Percentiles rank a stretch among this genome's conserved stretches.
Conservation (phyloP, 805 yeast genomes). For the Cyberlindnera samutprakarnensis region DNA sequence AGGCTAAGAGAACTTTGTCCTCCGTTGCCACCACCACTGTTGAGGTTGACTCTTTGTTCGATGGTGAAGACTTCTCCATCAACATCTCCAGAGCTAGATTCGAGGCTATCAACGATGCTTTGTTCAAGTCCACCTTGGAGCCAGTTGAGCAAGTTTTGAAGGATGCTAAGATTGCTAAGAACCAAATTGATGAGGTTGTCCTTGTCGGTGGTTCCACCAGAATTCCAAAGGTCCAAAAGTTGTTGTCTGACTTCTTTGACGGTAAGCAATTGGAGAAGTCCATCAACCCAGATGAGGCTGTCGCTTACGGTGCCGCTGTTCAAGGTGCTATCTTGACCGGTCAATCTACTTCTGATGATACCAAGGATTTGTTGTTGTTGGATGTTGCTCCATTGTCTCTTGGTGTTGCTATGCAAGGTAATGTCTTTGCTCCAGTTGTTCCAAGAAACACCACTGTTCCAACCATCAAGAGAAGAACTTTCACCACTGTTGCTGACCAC, state of each 20-base stretch:
- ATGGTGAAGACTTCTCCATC: slow-evolving; percentile 92
- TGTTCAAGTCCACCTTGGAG: slow-evolving; percentile 88
- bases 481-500: slow-evolving; percentile 98
- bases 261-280: slow-evolving; percentile 96
- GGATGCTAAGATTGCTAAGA: slow-evolving; percentile 82
- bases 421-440: slow-evolving; percentile 96
- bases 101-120: slow-evolving; percentile 89
- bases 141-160: slow-evolving; percentile 94
- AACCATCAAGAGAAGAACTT: slow-evolving; percentile 97
- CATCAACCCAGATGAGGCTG: slow-evolving; percentile 99
- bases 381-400: slow-evolving; percentile 98
- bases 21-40: slow-evolving; percentile 94
- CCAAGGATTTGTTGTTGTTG: slow-evolving; percentile 90
- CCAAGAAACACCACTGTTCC: slow-evolving; percentile 99
- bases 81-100: slow-evolving; percentile 96
- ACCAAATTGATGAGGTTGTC: slow-evolving; percentile 88
- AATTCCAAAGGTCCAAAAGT: slow-evolving; percentile 96
- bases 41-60: slow-evolving; percentile 92
- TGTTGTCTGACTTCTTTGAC: slow-evolving; percentile 89
- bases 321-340: slow-evolving; percentile 99
- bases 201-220: slow-evolving; percentile 98
- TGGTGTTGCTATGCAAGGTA: slow-evolving; percentile 99
- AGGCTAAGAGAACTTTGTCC: slow-evolving; percentile 97
- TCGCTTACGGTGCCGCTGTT: slow-evolving; percentile 99
- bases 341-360: slow-evolving; percentile 73